These are phyloP conservation scores for Saturnispora mendoncae DNA, from an alignment of 805 yeast species.

Conservation along the genomic window DNA sequence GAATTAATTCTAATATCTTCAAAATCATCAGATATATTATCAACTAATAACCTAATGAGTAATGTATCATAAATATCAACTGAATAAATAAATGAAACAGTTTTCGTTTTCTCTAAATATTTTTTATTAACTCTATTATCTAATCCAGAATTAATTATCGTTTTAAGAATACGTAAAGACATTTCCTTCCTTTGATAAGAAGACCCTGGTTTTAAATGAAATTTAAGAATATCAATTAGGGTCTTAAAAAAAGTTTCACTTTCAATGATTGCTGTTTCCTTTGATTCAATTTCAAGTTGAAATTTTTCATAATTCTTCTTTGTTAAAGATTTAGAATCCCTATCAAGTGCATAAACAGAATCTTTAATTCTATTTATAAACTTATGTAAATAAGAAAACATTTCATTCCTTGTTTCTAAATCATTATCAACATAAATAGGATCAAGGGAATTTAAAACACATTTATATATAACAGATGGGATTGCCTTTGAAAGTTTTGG, in stretches of 20 bases:
- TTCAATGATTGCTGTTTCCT: slow-evolving; percentile 22
- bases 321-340: slow-evolving; percentile 40
- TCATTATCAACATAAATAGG: slow-evolving; percentile 55
- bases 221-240: slow-evolving; percentile 24
- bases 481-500: slow-evolving; percentile 55
- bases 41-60: slow-evolving; percentile 43
- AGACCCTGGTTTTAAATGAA: slow-evolving; percentile 40
- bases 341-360: slow-evolving; percentile 48
- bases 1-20: slow-evolving; percentile 63
- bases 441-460: slow-evolving; percentile 37
- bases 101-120: slow-evolving; percentile 34
- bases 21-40: slow-evolving; percentile 59
- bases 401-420: slow-evolving; percentile 59
- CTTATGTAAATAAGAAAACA: slow-evolving; percentile 50
- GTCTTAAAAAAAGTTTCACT: slow-evolving; percentile 29
- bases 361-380: slow-evolving; percentile 61
- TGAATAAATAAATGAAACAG: slow-evolving; percentile 41
- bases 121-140: slow-evolving; percentile 36
- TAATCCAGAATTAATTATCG: slow-evolving; percentile 46
- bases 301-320: slow-evolving; percentile 29
- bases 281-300: slow-evolving; percentile 30
- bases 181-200: slow-evolving; percentile 46
- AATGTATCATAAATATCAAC: slow-evolving; percentile 33
- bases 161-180: slow-evolving; percentile 38
- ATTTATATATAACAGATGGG: slow-evolving; percentile 33